These are phyloP conservation scores for Neofusicoccum umdonicola DNA, from an alignment of 2,329 filamentous ascomycete species.

Conservation along the genomic window DNA sequence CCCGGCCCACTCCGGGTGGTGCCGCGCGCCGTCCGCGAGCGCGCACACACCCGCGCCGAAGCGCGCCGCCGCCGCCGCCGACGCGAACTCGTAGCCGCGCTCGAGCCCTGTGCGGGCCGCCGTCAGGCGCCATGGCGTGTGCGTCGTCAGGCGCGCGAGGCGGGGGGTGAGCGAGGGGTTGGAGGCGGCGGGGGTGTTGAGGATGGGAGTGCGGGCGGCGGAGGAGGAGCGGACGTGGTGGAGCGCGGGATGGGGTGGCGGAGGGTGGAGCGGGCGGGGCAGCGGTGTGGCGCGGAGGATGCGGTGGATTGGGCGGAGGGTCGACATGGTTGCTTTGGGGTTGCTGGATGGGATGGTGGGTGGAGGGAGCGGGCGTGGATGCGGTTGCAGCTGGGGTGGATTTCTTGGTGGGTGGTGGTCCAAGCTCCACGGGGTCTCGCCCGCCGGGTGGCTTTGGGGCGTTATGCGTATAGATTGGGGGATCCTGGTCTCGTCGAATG, in stretches of 20 bases:
- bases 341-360: background rate
- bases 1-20: constrained; percentile 2
- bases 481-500: no score
- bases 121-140: background rate
- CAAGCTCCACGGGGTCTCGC: no score
- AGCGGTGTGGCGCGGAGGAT: background rate
- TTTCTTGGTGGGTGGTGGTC: no score
- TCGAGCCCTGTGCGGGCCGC: background rate
- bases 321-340: background rate
- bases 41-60: background rate
- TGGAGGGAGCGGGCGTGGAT: no score
- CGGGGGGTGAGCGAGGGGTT: background rate
- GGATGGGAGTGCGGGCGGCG: background rate
- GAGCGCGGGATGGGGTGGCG: no score
- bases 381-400: no score
- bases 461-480: no score
- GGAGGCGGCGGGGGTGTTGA: no score
- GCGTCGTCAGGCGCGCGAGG: background rate
- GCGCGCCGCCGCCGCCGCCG: background rate
- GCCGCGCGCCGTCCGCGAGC: background rate
- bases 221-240: background rate
- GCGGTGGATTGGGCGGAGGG: background rate
- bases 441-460: no score
- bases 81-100: background rate
- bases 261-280: background rate